Evolutionary conservation across 441 rosid genomes (phyloP).

Genomic region (Erodium texanum): DNA sequence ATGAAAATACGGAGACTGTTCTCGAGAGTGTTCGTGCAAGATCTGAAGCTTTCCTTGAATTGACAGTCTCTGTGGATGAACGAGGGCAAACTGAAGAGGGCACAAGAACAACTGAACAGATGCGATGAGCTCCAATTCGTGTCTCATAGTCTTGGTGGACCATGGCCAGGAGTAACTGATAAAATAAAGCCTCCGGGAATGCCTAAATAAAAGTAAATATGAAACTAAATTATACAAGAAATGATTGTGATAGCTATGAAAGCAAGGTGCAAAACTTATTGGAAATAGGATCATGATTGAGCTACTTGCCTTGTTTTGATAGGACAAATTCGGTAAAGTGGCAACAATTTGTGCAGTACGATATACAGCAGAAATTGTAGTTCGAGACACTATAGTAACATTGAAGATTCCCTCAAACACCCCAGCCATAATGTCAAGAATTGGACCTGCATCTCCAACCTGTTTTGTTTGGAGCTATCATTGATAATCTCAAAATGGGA

Average conservation of each 20-base stretch:
- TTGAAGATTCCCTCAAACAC: constrained; percentile 85
- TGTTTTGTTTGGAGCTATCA: too few relatives aligned
- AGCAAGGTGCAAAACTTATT: constrained; percentile 1
- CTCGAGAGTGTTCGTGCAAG: constrained; percentile 76
- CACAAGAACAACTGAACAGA: constrained; percentile 79
- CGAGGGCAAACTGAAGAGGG: constrained; percentile 77
- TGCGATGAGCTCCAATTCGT: constrained; percentile 70
- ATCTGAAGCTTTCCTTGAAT: constrained; percentile 39
- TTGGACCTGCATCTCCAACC: constrained; percentile 95
- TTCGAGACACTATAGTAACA: constrained; percentile 58
- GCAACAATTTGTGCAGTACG: constrained; percentile 89
- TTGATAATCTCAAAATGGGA: constrained; percentile 9
- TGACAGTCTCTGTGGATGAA: constrained; percentile 31
- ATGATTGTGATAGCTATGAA: too few relatives aligned
- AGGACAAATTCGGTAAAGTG: constrained; percentile 63
- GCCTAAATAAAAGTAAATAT: constrained; percentile 34
- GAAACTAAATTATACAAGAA: neutral
- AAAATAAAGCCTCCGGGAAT: constrained; percentile 78
- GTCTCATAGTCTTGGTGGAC: constrained; percentile 69
- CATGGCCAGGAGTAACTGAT: constrained; percentile 79
- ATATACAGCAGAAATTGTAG: constrained; percentile 67
- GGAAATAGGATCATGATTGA: neutral
- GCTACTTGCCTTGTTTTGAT: constrained; percentile 64
- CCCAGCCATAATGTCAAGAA: constrained; percentile 80
- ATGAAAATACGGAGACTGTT: constrained; percentile 90